Evolutionary conservation across 2,329 filamentous ascomycete genomes (phyloP).

Genomic region (Bipolaris zeicola): DNA sequence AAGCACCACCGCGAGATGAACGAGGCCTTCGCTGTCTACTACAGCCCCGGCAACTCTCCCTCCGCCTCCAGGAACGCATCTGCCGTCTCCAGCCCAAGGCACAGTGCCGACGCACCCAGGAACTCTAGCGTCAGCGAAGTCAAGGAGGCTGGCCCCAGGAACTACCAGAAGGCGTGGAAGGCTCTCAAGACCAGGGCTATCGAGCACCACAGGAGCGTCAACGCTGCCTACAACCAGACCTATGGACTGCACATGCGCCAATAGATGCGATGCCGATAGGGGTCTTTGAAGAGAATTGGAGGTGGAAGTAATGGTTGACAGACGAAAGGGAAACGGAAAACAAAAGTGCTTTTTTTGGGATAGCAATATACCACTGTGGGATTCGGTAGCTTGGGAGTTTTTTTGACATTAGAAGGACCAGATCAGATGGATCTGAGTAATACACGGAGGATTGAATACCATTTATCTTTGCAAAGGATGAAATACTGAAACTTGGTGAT

Average conservation of each 20-base stretch:
- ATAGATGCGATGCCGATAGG: neutral
- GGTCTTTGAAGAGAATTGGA: neutral
- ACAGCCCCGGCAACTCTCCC: slow-evolving; percentile 24
- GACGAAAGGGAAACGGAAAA: neutral
- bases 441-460: neutral
- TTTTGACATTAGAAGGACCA: neutral
- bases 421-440: neutral
- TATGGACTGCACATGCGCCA: slow-evolving; percentile 15
- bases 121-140: slow-evolving; percentile 10
- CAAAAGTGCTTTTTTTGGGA: slow-evolving; percentile 14
- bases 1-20: slow-evolving; percentile 41
- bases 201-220: slow-evolving; percentile 40
- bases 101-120: slow-evolving; percentile 20
- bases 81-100: slow-evolving; percentile 17
- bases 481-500: neutral
- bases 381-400: neutral
- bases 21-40: slow-evolving; percentile 35
- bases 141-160: slow-evolving; percentile 16
- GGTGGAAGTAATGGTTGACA: neutral
- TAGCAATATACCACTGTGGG: slow-evolving; percentile 10
- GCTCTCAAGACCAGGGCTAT: slow-evolving; percentile 35
- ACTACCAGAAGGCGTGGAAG: slow-evolving; percentile 34
- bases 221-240: slow-evolving; percentile 26
- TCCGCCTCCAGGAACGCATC: slow-evolving; percentile 18
- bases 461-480: neutral